Conservation (phyloP, 2,329 filamentous ascomycete species). For the Monosporascus sp. region DNA sequence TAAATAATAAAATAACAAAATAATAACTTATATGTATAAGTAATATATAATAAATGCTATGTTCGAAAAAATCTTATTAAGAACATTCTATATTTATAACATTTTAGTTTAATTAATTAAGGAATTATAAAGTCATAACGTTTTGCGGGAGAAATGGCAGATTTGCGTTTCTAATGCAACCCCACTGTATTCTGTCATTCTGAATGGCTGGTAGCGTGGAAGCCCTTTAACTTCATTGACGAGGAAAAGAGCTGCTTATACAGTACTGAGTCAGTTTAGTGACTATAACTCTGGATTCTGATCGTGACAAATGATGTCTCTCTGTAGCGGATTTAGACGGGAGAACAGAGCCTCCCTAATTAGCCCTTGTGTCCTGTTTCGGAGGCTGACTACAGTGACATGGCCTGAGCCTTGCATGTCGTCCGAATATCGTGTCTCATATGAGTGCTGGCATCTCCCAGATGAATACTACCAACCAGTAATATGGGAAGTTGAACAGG, state of each 20-base stretch:
- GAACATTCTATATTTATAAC: too few relatives aligned
- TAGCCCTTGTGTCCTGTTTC: conserved; percentile 7
- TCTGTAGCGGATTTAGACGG: conserved; percentile 3
- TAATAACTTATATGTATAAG: too few relatives aligned
- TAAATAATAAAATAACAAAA: too few relatives aligned
- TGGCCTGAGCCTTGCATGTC: background rate
- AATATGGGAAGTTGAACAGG: background rate
- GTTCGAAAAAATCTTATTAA: too few relatives aligned
- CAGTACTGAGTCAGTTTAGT: background rate
- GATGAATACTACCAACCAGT: background rate
- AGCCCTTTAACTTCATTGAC: background rate
- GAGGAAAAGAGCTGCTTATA: background rate
- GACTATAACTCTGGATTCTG: too few relatives aligned
- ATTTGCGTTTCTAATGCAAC: too few relatives aligned
- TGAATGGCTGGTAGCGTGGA: background rate
- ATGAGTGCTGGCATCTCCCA: background rate
- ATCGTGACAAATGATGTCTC: background rate
- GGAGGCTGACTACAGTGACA: background rate
- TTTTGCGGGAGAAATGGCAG: too few relatives aligned
- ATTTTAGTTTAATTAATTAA: too few relatives aligned
- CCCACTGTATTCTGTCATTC: background rate
- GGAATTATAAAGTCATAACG: too few relatives aligned
- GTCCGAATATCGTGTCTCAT: background rate
- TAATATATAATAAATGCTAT: too few relatives aligned
- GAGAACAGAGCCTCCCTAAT: conserved; percentile 3